Evolutionary conservation across 2,329 filamentous ascomycete species (phyloP).

Genomic region (Cryphonectria japonica): DNA sequence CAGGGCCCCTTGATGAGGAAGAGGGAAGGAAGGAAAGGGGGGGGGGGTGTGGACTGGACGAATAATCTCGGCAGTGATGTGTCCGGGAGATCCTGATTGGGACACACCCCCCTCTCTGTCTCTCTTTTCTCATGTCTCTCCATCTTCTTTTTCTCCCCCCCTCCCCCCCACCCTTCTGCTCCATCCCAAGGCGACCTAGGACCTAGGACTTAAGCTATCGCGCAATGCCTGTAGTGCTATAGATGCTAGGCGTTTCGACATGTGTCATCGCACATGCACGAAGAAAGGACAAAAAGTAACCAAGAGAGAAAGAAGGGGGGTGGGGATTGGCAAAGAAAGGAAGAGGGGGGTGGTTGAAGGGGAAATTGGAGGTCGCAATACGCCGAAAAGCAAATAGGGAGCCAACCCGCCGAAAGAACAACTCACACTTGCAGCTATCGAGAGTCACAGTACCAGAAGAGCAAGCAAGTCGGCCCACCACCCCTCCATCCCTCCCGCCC

Average conservation of each 20-base stretch:
- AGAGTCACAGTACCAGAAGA: conserved; percentile 31
- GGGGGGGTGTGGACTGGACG: neutral
- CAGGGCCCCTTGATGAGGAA: neutral
- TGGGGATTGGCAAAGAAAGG: no score
- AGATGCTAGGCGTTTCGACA: neutral
- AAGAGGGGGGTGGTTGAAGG: no score
- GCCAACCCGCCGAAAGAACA: conserved; percentile 25
- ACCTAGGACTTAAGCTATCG: neutral
- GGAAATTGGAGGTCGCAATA: neutral
- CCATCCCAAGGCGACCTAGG: neutral
- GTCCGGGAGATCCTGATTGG: conserved; percentile 16
- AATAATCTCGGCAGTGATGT: conserved; percentile 23
- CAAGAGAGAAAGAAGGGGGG: neutral
- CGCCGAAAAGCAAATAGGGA: conserved; percentile 24
- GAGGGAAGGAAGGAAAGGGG: no score
- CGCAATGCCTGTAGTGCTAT: neutral
- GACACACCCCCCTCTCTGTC: neutral
- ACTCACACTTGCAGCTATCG: conserved; percentile 31
- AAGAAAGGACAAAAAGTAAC: neutral
- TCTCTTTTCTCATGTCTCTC: neutral
- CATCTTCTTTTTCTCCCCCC: neutral
- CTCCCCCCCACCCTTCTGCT: neutral
- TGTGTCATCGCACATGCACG: neutral
- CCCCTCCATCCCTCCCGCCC: neutral
- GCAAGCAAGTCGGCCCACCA: conserved; percentile 27